These are phyloP conservation scores for Pichia californica DNA, from an alignment of 805 yeast genomes.

Conservation along the genomic window DNA sequence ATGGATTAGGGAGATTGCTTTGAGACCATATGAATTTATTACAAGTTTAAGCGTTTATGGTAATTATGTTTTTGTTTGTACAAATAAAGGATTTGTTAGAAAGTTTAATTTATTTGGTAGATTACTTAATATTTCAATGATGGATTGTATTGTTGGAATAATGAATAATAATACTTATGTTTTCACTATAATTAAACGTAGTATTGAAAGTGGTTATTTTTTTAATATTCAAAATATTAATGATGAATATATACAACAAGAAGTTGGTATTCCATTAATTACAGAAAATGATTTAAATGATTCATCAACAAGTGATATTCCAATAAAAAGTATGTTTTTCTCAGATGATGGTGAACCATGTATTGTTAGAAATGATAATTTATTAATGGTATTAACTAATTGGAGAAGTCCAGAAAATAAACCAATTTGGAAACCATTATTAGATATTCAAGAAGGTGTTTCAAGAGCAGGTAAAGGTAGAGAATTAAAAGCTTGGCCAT, in stretches of 20 bases:
- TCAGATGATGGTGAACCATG: conserved; percentile 89
- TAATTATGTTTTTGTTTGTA: conserved; percentile 57
- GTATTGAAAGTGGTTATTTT: conserved; percentile 11
- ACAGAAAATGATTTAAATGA: conserved; percentile 4
- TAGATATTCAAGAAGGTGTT: conserved; percentile 51
- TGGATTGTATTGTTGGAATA: conserved; percentile 66
- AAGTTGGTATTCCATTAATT: conserved; percentile 37
- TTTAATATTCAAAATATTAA: conserved; percentile 32
- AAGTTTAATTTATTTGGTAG: conserved; percentile 68
- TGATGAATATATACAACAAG: conserved; percentile 36
- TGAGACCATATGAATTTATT: conserved; percentile 46
- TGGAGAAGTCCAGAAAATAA: conserved; percentile 70
- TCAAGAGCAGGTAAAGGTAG: conserved; percentile 49
- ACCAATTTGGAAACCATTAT: conserved; percentile 81
- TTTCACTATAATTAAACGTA: conserved; percentile 37
- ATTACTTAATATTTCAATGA: conserved; percentile 60
- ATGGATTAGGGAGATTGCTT: conserved; percentile 59
- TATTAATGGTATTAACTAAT: conserved; percentile 58
- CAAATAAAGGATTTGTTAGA: conserved; percentile 70
- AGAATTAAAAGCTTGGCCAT: conserved; percentile 77
- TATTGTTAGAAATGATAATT: conserved; percentile 71
- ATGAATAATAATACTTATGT: conserved; percentile 55
- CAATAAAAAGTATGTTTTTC: conserved; percentile 67
- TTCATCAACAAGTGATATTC: conserved; percentile 12
- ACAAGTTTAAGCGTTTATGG: conserved; percentile 64